Evolutionary conservation across 257 asterid species (phyloP), one percentile per base, ranked within the genome.

Genomic region (Mitragyna speciosa): DNA sequence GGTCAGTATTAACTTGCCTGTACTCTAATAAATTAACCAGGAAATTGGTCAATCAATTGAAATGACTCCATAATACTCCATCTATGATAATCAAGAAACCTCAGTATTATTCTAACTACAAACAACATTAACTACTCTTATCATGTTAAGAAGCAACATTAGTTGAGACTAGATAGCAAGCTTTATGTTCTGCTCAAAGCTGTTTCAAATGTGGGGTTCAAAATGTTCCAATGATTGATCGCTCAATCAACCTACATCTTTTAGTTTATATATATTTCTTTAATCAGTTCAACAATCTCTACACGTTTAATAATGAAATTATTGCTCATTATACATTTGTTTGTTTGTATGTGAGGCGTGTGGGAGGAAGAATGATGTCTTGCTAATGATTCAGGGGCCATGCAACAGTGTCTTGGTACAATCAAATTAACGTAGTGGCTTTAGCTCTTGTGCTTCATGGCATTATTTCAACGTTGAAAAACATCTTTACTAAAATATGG

Each of bases 161-260:
- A 31, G n/a, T 67, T 31, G 43, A 31, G n/a, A 33, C 43, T 67
- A 6, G 70, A 65, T 28, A 28, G 24, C 70, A 65, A 30, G 43
- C 43, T 30, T 36, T 63, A 12, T 65, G 70, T 15, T 30, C 1
- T 65, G 41, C 70, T 65, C 43, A 65, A 65, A 30, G 70, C 24
- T 65, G 70, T 31, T 67, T 33, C 47, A 17, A 30, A 31, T 31
- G 72, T 67, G 72, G 72, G 48, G 72, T 33, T 67, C 71, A 66
- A 66, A 12, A 66, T 47, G 66, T 28, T 41, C 47, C 17, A 52
- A 52, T 36, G 64, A 28, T 74, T 31, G 63, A 74, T 31, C 30
- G 19, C 30, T 75, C 66, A 31, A 73, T 47, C 77, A 12, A 33
- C 17, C 17, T 24, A 16, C 24, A 26, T 49, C 64, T 28, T 73